phyloP scores from a whole-genome alignment of 345 rosid species.

The Balakata baccata region DNA sequence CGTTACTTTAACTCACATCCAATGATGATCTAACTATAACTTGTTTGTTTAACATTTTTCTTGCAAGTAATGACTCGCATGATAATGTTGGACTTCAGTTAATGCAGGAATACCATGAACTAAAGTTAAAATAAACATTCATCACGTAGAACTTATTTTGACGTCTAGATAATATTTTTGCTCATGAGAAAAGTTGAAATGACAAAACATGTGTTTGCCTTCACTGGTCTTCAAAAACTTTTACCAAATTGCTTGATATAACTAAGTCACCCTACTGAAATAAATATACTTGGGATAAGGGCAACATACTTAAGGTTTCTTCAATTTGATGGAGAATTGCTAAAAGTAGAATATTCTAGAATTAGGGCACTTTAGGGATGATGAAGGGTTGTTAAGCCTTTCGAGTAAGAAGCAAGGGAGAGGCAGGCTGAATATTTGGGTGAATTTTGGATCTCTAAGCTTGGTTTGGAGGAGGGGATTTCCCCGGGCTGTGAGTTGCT shows the following conservation, averaged over 20 bases:
- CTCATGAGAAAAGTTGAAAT: neutral
- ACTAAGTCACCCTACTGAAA: neutral
- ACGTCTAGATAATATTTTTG: neutral
- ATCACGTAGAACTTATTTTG: neutral
- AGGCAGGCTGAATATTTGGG: too few relatives aligned
- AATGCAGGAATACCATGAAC: neutral
- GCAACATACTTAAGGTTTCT: slow-evolving; percentile 7
- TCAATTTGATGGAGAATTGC: too few relatives aligned
- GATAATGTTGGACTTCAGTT: neutral
- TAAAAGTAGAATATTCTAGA: too few relatives aligned
- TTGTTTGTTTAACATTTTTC: neutral
- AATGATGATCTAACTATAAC: neutral
- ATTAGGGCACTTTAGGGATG: too few relatives aligned
- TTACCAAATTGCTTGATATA: neutral
- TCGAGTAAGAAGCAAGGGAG: too few relatives aligned
- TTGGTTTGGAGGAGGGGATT: too few relatives aligned
- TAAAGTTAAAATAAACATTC: neutral
- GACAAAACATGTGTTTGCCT: neutral
- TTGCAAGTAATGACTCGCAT: neutral
- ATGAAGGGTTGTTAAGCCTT: too few relatives aligned
- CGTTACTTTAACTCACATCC: neutral
- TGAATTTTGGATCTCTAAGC: too few relatives aligned
- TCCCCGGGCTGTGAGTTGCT: too few relatives aligned
- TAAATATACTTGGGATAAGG: neutral
- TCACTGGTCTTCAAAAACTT: neutral